phyloP scores from a whole-genome alignment of 768 basidiomycete genomes.

The Termitomyces sp. region DNA sequence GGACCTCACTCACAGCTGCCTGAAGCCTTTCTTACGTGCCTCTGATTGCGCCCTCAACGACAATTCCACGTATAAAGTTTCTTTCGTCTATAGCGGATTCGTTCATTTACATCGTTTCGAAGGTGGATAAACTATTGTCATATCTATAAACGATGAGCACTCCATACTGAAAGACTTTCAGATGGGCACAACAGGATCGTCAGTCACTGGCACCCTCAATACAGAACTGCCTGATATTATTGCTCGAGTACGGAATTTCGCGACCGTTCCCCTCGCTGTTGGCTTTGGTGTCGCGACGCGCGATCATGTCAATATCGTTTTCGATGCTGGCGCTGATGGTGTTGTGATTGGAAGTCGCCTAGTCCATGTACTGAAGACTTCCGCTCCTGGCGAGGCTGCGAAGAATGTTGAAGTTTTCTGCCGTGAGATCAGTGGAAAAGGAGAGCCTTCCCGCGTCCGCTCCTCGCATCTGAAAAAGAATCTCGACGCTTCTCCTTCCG shows the following conservation, averaged over 20 bases:
- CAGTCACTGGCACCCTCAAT: slow-evolving; percentile 66
- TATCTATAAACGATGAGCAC: background rate
- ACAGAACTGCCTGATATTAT: slow-evolving; percentile 78
- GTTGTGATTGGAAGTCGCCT: slow-evolving; percentile 91
- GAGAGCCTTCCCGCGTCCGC: slow-evolving; percentile 27
- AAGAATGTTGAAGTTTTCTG: slow-evolving; percentile 66
- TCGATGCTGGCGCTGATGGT: slow-evolving; percentile 86
- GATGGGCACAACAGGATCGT: slow-evolving; percentile 99
- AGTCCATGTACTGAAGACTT: slow-evolving; percentile 71
- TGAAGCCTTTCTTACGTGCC: slow-evolving; percentile 90
- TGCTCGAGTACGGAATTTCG: slow-evolving; percentile 70
- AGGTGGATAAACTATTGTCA: slow-evolving; percentile 38
- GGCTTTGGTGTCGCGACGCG: slow-evolving; percentile 95
- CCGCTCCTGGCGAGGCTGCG: slow-evolving; percentile 42
- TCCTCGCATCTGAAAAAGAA: slow-evolving; percentile 23
- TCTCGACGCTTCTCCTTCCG: slow-evolving; percentile 20
- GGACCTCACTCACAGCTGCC: background rate
- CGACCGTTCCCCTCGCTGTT: slow-evolving; percentile 83
- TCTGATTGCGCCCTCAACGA: slow-evolving; percentile 91
- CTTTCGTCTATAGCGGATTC: slow-evolving; percentile 90
- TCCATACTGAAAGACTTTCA: slow-evolving; percentile 11
- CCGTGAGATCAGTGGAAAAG: slow-evolving; percentile 53
- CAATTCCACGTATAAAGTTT: slow-evolving; percentile 82
- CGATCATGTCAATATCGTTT: slow-evolving; percentile 82
- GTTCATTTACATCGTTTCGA: slow-evolving; percentile 98